A percentile compares a stretch with the other conserved stretches of the same genome.
Conservation (phyloP, 805 yeast species). For the Monosporozyma solicola region DNA sequence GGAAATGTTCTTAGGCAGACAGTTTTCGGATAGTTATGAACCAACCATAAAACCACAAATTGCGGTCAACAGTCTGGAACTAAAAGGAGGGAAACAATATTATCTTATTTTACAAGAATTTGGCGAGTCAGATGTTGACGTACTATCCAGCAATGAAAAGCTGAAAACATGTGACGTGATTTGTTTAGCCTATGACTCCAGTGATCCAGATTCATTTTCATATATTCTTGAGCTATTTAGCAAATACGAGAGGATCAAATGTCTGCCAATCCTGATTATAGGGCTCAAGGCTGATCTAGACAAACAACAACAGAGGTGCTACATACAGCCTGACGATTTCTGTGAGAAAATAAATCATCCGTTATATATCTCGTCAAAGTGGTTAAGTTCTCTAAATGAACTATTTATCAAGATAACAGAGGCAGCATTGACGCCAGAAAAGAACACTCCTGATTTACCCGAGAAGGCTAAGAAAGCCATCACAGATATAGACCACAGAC, state of each 20-base stretch:
- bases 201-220: slow-evolving; percentile 92
- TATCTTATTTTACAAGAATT: slow-evolving; percentile 84
- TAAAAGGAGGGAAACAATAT: slow-evolving; percentile 92
- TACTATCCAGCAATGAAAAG: slow-evolving; percentile 58
- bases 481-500: slow-evolving; percentile 39
- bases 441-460: slow-evolving; percentile 69
- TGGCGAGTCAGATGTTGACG: slow-evolving; percentile 70
- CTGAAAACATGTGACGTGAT: slow-evolving; percentile 84
- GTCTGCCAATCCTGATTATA: slow-evolving; percentile 76
- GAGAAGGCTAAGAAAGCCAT: slow-evolving; percentile 44
- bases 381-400: slow-evolving; percentile 83
- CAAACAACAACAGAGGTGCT: slow-evolving; percentile 86
- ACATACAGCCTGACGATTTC: slow-evolving; percentile 78
- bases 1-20: slow-evolving; percentile 71
- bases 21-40: slow-evolving; percentile 58
- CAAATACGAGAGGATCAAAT: slow-evolving; percentile 47
- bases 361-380: slow-evolving; percentile 77
- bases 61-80: slow-evolving; percentile 86
- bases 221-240: slow-evolving; percentile 63
- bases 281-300: slow-evolving; percentile 94
- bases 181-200: slow-evolving; percentile 85
- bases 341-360: slow-evolving; percentile 73
- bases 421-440: slow-evolving; percentile 71
- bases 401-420: slow-evolving; percentile 80
- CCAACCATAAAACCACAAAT: slow-evolving; percentile 77